Evolutionary conservation across 345 rosid genomes (phyloP), one percentile per base, ranked within the genome.

Genomic region (Triadica sebifera): DNA sequence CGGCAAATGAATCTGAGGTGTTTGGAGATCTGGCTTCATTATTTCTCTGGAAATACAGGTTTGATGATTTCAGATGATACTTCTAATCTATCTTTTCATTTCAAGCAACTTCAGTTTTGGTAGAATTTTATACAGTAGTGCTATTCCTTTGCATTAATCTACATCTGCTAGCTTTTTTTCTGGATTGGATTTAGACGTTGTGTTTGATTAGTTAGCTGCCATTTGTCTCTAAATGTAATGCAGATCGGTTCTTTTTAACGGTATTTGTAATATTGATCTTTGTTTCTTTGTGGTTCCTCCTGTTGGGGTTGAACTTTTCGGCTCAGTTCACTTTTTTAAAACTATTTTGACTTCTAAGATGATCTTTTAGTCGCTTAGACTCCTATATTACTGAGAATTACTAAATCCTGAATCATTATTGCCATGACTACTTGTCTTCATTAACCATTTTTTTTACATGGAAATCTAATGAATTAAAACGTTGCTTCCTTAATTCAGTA

Each of bases 1-100:
- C 74, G 76, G 85, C 85, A 74, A 87, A 86, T 88, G 89, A 88
- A 90, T 85, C 80, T 82, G 87, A 86, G 81, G 81, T 73, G 69
- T 81, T 74, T 75, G 74, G 75, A 73, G 87, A 85, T 77, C 83
- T 83, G 83, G 79, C 81, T 80, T 76, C 89, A 49, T 46, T 67
- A 25, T 72, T 77, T 75, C 73, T 77, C 79, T 70, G 75, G 76
- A 79, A 82, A 75, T 68, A 84, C 82, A 87, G 90, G 88, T 85
- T 70, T 75, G 76, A 6, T 60, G 57, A 22, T 57, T 59, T 39
- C 34, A 29, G 34, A 29, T 29, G 34, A 29, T 37, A 13, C 64
- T 71, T 72, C 45, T 57, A 29, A 5, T 60, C 49, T 8, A 29
- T 65, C n/a, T n/a, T n/a, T n/a, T n/a, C 6, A 50, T 61, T 45